These are phyloP conservation scores for Globisporangium emineosum DNA, from an alignment of 352 stramenopile genomes.

Conservation along the genomic window DNA sequence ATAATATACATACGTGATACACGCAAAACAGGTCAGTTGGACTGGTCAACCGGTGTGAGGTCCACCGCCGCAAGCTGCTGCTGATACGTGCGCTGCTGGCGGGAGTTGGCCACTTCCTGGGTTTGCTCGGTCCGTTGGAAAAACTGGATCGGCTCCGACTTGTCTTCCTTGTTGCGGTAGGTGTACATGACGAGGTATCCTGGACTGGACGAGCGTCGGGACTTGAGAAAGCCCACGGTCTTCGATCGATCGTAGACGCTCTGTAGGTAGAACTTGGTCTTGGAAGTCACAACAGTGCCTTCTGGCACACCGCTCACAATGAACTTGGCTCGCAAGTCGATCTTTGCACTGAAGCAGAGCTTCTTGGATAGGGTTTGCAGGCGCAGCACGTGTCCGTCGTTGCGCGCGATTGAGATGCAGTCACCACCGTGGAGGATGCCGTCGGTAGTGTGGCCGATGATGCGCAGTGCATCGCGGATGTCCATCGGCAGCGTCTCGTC, in stretches of 20 bases:
- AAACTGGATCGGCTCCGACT: conserved; percentile 63
- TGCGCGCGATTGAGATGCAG: conserved; percentile 54
- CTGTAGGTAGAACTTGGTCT: conserved; percentile 69
- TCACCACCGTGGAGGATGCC: conserved; percentile 53
- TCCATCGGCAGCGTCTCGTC: conserved; percentile 29
- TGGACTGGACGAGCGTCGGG: conserved; percentile 28
- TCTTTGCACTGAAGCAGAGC: conserved; percentile 62
- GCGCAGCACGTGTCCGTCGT: conserved; percentile 51
- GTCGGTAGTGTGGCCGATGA: conserved; percentile 61
- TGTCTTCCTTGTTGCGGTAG: conserved; percentile 47
- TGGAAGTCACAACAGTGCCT: conserved; percentile 52
- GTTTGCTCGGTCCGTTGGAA: conserved; percentile 39
- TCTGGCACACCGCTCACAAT: conserved; percentile 63
- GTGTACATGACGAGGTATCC: conserved; percentile 60
- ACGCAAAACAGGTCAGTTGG: not conserved
- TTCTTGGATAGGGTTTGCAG: conserved; percentile 65
- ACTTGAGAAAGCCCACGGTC: conserved; percentile 57
- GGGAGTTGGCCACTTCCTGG: not conserved
- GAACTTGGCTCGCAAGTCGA: conserved; percentile 63
- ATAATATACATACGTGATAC: not conserved
- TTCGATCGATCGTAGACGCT: conserved; percentile 68
- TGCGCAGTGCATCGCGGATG: conserved; percentile 43
- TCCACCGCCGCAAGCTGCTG: conserved; percentile 9
- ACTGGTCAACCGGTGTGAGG: conserved; percentile 3
- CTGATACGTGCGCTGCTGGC: conserved; percentile 6